These are phyloP conservation scores for Hygrocybe coccinea DNA, from an alignment of 768 basidiomycete species.

Conservation along the genomic window DNA sequence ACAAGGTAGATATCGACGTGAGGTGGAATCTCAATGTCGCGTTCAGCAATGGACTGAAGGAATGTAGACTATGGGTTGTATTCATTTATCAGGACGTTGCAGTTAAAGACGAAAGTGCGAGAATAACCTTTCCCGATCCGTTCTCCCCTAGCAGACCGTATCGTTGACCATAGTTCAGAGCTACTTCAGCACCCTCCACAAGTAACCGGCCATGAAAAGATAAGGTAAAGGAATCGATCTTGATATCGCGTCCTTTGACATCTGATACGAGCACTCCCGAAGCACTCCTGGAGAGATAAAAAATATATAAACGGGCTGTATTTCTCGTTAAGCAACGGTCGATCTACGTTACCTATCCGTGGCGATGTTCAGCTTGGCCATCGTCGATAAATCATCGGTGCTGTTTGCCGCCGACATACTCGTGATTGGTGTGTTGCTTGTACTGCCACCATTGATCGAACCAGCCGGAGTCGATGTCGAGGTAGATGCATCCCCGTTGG, in stretches of 20 bases:
- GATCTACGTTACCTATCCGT: constrained; percentile 67
- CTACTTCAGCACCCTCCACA: constrained; percentile 63
- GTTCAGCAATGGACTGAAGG: constrained; percentile 90
- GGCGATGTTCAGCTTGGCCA: constrained; percentile 86
- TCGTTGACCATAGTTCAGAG: constrained; percentile 85
- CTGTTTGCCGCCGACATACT: constrained; percentile 75
- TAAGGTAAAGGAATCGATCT: constrained; percentile 91
- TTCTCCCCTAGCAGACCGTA: constrained; percentile 97
- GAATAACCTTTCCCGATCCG: constrained; percentile 91
- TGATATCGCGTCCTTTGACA: constrained; percentile 89
- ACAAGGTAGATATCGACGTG: constrained; percentile 99
- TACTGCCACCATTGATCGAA: constrained; percentile 56
- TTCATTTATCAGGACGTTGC: constrained; percentile 1
- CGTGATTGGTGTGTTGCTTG: constrained; percentile 75
- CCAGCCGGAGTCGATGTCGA: constrained; percentile 51
- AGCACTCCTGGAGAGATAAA: constrained; percentile 75
- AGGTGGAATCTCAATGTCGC: constrained; percentile 88
- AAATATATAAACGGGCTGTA: constrained; percentile 7
- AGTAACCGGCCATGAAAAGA: constrained; percentile 94
- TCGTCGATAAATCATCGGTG: constrained; percentile 72
- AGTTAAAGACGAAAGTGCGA: neutral
- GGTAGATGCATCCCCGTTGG: constrained; percentile 43
- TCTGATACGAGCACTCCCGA: constrained; percentile 93
- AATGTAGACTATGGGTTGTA: constrained; percentile 71
- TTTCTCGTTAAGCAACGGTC: constrained; percentile 11